Conservation (phyloP, 805 yeast genomes). For the Babjeviella inositovora region DNA sequence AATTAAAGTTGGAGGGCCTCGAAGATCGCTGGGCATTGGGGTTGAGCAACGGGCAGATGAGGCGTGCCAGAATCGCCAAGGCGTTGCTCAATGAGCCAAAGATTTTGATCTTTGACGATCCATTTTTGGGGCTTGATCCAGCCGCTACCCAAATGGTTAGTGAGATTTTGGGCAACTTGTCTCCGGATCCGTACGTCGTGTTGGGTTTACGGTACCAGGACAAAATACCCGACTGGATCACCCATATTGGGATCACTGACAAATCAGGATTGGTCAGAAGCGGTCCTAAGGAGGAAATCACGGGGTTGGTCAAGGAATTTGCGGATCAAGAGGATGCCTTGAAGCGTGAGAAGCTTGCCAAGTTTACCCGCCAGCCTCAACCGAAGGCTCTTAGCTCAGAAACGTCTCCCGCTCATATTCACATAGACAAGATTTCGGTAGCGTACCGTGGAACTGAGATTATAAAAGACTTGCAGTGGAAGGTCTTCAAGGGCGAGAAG, state of each 20-base stretch:
- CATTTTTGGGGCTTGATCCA: conserved; percentile 85
- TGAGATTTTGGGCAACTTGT: conserved; percentile 23
- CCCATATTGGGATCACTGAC: conserved; percentile 51
- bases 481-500: conserved; percentile 50
- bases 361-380: conserved; percentile 1
- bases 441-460: conserved; percentile 48
- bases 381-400: conserved; percentile 1
- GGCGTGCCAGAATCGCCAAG: conserved; percentile 78
- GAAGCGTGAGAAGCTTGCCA: conserved; percentile 2
- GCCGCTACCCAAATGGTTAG: conserved; percentile 46
- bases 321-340: conserved; percentile 2
- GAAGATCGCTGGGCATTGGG: conserved; percentile 70
- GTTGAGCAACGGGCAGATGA: conserved; percentile 83
- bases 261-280: conserved; percentile 30
- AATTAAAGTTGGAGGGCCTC: conserved; percentile 38
- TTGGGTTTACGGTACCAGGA: conserved; percentile 73
- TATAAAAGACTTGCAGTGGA: conserved; percentile 47
- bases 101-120: conserved; percentile 71
- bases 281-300: conserved; percentile 26
- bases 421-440: conserved; percentile 49
- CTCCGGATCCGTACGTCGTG: conserved; percentile 37
- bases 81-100: conserved; percentile 51
- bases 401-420: too few species aligned
- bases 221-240: conserved; percentile 62
- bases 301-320: conserved; percentile 8